These are phyloP conservation scores for Penicillium sp. DNA, from an alignment of 2,329 filamentous ascomycete species.

Conservation along the genomic window DNA sequence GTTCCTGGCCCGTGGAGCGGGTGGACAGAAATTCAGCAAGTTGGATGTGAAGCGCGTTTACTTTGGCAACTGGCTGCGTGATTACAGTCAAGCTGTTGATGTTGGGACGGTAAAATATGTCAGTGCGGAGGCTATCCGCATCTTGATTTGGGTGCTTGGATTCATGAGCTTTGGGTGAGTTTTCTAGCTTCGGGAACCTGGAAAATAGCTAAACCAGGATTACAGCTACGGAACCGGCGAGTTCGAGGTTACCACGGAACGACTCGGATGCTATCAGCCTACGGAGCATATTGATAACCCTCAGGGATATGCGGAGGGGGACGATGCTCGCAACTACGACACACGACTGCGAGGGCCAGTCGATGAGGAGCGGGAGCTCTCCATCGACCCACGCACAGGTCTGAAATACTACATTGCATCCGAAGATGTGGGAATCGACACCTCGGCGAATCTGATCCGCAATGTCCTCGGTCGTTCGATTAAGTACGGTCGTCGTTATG, in stretches of 20 bases:
- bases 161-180: conserved; percentile 82
- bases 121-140: conserved; percentile 84
- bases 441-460: conserved; percentile 74
- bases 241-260: conserved; percentile 78
- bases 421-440: conserved; percentile 75
- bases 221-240: conserved; percentile 66
- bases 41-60: conserved; percentile 86
- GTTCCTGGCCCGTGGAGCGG: conserved; percentile 61
- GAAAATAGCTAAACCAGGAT: background rate
- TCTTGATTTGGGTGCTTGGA: conserved; percentile 82
- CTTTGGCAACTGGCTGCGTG: conserved; percentile 93
- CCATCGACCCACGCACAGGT: conserved; percentile 70
- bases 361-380: conserved; percentile 74
- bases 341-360: conserved; percentile 76
- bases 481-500: conserved; percentile 75
- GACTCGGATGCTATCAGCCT: conserved; percentile 77
- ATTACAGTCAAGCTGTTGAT: conserved; percentile 93
- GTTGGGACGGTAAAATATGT: conserved; percentile 90
- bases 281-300: conserved; percentile 81
- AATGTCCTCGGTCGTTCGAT: conserved; percentile 72
- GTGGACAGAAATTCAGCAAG: conserved; percentile 82
- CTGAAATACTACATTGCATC: conserved; percentile 95
- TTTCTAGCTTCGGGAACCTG: background rate
- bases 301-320: conserved; percentile 84
- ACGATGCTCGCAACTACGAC: conserved; percentile 82